phyloP scores from a whole-genome alignment of 2,329 filamentous ascomycete species.

The Pseudogymnoascus pannorum region DNA sequence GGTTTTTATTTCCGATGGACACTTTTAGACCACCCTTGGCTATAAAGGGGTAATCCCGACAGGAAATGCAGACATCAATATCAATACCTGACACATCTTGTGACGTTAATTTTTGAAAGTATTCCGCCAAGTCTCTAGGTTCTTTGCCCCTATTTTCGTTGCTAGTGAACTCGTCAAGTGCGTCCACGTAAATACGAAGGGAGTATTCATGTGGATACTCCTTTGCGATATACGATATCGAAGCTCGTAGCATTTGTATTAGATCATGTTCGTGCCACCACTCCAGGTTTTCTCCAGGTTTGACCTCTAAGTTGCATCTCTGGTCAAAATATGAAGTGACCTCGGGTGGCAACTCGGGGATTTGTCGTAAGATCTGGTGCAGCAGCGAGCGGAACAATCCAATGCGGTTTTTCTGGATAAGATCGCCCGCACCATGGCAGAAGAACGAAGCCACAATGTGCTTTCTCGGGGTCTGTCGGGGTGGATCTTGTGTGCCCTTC shows the following conservation, averaged over 20 bases:
- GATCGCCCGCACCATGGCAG: neutral
- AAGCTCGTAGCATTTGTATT: neutral
- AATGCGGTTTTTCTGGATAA: neutral
- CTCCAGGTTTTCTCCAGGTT: neutral
- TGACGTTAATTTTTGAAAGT: neutral
- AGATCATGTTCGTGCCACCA: neutral
- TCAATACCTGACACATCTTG: neutral
- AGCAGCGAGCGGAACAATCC: conserved; percentile 47
- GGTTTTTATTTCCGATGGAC: conserved; percentile 28
- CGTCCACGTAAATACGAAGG: conserved; percentile 30
- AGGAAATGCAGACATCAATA: neutral
- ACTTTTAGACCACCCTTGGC: conserved; percentile 21
- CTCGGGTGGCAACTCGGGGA: neutral
- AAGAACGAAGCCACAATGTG: neutral
- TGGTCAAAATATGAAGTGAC: neutral
- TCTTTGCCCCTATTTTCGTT: neutral
- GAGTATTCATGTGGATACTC: neutral
- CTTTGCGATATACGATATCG: neutral
- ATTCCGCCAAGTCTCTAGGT: neutral
- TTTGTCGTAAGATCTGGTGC: conserved; percentile 35
- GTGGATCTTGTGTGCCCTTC: neutral
- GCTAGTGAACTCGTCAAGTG: conserved; percentile 29
- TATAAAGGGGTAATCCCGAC: neutral
- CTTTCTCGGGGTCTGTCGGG: neutral
- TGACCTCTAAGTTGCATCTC: neutral